Base-by-base conservation (phyloP, 306 rosid genomes). In the Lupinus albus region DNA sequence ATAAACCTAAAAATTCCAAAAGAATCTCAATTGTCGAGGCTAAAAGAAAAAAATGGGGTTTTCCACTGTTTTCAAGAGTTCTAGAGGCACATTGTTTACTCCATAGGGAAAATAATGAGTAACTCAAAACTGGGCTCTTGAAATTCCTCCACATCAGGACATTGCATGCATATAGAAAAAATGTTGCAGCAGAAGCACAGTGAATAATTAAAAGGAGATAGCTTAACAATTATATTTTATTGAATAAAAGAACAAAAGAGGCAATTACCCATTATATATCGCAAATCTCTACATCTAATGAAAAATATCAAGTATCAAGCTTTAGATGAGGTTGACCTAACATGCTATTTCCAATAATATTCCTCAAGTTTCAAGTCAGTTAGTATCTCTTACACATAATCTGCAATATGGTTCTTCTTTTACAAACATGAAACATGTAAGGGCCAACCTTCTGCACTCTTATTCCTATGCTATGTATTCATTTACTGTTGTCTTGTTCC, bases 291-390 rank as follows among this genome's bases (percentile, higher is more conserved):
- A 16, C 41, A 44, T 63, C 38, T 61, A 66, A 66, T 61, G 68
- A 66, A 64, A 68, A 17, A 66, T 7, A 36, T 6, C 8, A 4
- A 36, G n/a, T n/a, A n/a, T 36, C 65, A 76, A 68, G 77, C 74
- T 57, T 64, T 79, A 78, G 50, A 70, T 61, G 70, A 61, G 66
- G 61, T 70, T 47, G 64, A 79, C 80, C 45, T 38, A 18, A 63
- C 68, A 66, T 59, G 74, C 61, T 54, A 33, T 51, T 18, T 59
- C 61, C 76, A 70, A 67, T 61, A 53, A 76, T 28, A 72, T 61
- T 77, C 76, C 75, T 46, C 76, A 41, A 17, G 59, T 75, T 75
- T 79, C 74, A 72, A 64, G 65, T 73, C 73, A 76, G 47, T 21
- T 39, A 63, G 15, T 54, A 25, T 69, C 61, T 69, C 60, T 48